Evolutionary conservation across 805 yeast genomes (phyloP).

Genomic region (Candida lessepsii): DNA sequence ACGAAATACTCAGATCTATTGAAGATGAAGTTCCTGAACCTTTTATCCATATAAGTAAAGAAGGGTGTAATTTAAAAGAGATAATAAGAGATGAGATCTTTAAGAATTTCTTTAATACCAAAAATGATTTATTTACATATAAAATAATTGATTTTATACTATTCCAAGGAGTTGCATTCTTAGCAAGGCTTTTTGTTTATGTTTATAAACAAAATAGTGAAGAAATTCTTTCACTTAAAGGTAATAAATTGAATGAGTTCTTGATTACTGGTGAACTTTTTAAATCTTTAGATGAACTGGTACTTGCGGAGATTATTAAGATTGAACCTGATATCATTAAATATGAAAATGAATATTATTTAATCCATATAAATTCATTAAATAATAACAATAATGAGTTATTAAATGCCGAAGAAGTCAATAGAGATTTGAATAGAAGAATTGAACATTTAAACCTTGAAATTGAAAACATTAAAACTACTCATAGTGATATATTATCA

Average conservation of each 20-base stretch:
- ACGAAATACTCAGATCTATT: conserved; percentile 34
- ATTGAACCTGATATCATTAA: conserved; percentile 27
- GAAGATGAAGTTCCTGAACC: conserved; percentile 30
- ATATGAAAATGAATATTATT: conserved; percentile 38
- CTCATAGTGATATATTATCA: conserved; percentile 35
- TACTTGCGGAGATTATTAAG: conserved; percentile 12
- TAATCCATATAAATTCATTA: conserved; percentile 37
- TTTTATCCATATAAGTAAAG: conserved; percentile 33
- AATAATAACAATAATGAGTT: conserved; percentile 39
- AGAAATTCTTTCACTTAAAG: conserved; percentile 19
- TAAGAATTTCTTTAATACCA: not conserved
- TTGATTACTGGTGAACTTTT: conserved; percentile 19
- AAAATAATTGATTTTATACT: conserved; percentile 34
- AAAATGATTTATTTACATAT: conserved; percentile 7
- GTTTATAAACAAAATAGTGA: conserved; percentile 18
- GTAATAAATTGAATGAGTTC: conserved; percentile 25
- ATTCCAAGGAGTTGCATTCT: conserved; percentile 40
- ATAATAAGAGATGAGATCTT: conserved; percentile 12
- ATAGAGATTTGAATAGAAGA: conserved; percentile 30
- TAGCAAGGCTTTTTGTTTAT: conserved; percentile 28
- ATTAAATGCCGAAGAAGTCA: conserved; percentile 35
- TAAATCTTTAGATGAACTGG: not conserved
- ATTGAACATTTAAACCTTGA: conserved; percentile 27
- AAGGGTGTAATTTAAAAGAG: conserved; percentile 31
- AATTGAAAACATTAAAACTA: conserved; percentile 28